These are phyloP conservation scores for Tremellales sp. DNA, from an alignment of 1,284 basidiomycete genomes.

Conservation along the genomic window DNA sequence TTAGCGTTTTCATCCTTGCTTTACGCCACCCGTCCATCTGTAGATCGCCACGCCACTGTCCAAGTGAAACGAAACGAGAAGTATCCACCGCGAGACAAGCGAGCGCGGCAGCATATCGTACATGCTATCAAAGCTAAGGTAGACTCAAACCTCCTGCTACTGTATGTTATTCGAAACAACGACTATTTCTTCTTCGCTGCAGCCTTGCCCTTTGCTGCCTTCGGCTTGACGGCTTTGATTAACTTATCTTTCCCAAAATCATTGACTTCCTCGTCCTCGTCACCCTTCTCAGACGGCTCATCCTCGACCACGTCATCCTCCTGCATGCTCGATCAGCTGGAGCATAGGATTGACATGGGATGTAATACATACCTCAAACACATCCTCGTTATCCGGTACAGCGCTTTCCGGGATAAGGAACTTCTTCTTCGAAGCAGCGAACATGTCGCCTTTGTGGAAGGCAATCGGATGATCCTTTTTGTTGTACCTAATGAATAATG, in stretches of 20 bases:
- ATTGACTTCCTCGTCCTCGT: slow-evolving; percentile 44
- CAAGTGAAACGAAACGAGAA: too few species aligned
- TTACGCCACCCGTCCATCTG: too few species aligned
- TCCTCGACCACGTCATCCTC: slow-evolving; percentile 45
- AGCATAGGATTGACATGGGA: slow-evolving; percentile 60
- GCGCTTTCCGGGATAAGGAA: slow-evolving; percentile 59
- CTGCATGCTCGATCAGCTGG: background rate
- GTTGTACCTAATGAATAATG: slow-evolving; percentile 65
- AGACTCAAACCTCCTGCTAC: too few species aligned
- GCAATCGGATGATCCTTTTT: slow-evolving; percentile 79
- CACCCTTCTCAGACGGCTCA: slow-evolving; percentile 48
- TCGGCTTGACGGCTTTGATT: slow-evolving; percentile 54
- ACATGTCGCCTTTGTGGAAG: slow-evolving; percentile 77
- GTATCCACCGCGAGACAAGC: too few species aligned
- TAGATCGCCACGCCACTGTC: too few species aligned
- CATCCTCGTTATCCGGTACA: slow-evolving; percentile 84
- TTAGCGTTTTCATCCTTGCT: too few species aligned
- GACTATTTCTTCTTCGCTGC: slow-evolving; percentile 19
- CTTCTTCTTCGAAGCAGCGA: slow-evolving; percentile 74
- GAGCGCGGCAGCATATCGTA: too few species aligned
- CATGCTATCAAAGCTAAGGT: too few species aligned
- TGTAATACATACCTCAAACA: slow-evolving; percentile 63
- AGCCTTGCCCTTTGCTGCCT: slow-evolving; percentile 24
- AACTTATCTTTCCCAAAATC: slow-evolving; percentile 55
- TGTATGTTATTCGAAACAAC: too few species aligned